A percentile compares a stretch with the other conserved stretches of the same genome.
Conservation (phyloP, 2,329 filamentous ascomycete genomes). For the Alternaria ethzedia region DNA sequence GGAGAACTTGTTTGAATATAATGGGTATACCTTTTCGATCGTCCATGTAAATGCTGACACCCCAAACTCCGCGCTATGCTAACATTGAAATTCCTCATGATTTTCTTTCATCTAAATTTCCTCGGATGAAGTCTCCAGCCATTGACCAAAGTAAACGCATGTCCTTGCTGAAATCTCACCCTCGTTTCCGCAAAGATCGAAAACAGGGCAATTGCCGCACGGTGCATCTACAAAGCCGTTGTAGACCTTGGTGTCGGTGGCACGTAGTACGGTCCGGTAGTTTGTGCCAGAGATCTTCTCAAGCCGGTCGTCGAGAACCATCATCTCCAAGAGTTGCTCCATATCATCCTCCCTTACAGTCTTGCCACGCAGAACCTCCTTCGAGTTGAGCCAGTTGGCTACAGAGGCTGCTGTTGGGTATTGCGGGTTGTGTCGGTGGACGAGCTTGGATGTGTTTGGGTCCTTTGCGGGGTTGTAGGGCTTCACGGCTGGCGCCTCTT, state of each 20-base stretch:
- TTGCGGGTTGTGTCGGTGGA: conserved; percentile 70
- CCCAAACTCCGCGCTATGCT: conserved; percentile 2
- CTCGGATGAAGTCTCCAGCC: conserved; percentile 62
- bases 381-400: conserved; percentile 73
- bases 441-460: conserved; percentile 28
- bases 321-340: conserved; percentile 82
- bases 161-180: conserved; percentile 88
- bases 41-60: background rate
- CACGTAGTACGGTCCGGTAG: conserved; percentile 56
- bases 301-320: conserved; percentile 85
- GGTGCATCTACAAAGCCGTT: conserved; percentile 88
- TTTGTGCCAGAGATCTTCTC: conserved; percentile 64
- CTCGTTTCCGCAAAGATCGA: conserved; percentile 88
- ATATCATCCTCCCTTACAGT: conserved; percentile 71
- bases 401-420: conserved; percentile 85
- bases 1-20: background rate
- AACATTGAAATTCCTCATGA: background rate
- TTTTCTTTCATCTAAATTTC: conserved; percentile 11
- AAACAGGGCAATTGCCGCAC: conserved; percentile 91
- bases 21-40: conserved; percentile 2
- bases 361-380: conserved; percentile 74
- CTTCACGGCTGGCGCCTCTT: conserved; percentile 36
- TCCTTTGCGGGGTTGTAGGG: conserved; percentile 33
- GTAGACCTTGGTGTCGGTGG: conserved; percentile 54
- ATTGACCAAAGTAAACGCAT: conserved; percentile 89